phyloP scores from a whole-genome alignment of 768 basidiomycete genomes.

The Ramaria sp. region DNA sequence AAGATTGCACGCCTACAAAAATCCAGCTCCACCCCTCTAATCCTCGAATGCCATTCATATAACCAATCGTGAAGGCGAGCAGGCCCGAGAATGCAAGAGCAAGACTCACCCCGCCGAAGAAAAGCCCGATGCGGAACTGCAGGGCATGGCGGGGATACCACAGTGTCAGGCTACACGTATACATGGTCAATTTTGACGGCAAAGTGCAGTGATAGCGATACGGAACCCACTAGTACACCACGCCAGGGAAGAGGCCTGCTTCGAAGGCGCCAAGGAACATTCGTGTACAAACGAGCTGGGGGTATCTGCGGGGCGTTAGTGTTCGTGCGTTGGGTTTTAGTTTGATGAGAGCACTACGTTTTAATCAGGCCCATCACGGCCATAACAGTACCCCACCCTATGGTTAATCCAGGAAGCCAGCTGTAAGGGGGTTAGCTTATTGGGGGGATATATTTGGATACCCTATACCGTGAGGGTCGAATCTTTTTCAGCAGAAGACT shows the following conservation, averaged over 20 bases:
- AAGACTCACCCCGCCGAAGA: slow-evolving; percentile 56
- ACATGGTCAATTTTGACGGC: slow-evolving; percentile 50
- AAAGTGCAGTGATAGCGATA: slow-evolving; percentile 52
- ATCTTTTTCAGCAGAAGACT: slow-evolving; percentile 49
- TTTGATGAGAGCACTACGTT: slow-evolving; percentile 26
- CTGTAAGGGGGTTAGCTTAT: background rate
- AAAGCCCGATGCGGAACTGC: slow-evolving; percentile 49
- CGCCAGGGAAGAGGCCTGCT: slow-evolving; percentile 45
- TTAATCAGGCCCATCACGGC: slow-evolving; percentile 52
- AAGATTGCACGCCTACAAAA: slow-evolving; percentile 31
- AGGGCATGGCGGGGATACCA: slow-evolving; percentile 60
- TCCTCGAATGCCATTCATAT: slow-evolving; percentile 37
- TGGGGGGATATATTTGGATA: background rate
- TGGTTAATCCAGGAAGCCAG: slow-evolving; percentile 51
- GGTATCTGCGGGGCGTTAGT: slow-evolving; percentile 31
- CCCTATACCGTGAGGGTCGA: slow-evolving; percentile 46
- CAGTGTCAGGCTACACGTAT: slow-evolving; percentile 36
- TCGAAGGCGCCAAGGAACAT: slow-evolving; percentile 46
- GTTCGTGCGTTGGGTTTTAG: background rate
- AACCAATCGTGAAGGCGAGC: slow-evolving; percentile 43
- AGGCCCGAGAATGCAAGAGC: slow-evolving; percentile 57
- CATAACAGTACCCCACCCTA: slow-evolving; percentile 47
- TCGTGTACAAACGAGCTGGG: slow-evolving; percentile 46
- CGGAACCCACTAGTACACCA: slow-evolving; percentile 49
- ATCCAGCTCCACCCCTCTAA: slow-evolving; percentile 62